phyloP scores from a whole-genome alignment of 306 rosid genomes.

The Ochetophila trinervis region DNA sequence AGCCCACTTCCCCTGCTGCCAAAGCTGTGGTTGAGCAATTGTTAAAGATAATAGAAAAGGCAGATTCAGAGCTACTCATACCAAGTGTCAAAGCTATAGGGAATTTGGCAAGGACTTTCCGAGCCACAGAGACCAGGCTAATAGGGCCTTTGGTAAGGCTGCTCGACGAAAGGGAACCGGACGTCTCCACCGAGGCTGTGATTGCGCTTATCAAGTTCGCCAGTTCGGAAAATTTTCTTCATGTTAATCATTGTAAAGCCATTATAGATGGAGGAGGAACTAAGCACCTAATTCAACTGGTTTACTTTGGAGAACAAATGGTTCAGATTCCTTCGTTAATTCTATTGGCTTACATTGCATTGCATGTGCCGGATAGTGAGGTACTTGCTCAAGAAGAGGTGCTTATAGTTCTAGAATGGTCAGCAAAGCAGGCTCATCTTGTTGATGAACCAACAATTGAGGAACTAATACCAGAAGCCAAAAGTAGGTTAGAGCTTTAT shows the following conservation, averaged over 20 bases:
- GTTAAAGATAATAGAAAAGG: constrained; percentile 42
- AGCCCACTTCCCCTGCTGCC: constrained; percentile 73
- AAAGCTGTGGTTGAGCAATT: constrained; percentile 64
- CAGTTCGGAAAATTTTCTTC: constrained; percentile 57
- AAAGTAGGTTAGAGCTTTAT: constrained; percentile 73
- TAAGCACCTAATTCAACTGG: constrained; percentile 61
- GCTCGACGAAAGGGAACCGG: constrained; percentile 57
- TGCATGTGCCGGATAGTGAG: constrained; percentile 76
- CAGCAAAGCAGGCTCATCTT: constrained; percentile 52
- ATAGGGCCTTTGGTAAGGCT: constrained; percentile 58
- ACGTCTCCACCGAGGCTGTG: constrained; percentile 44
- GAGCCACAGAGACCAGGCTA: constrained; percentile 64
- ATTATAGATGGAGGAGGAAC: constrained; percentile 65
- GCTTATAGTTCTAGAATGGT: constrained; percentile 73
- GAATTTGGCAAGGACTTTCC: constrained; percentile 64
- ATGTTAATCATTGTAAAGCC: constrained; percentile 71
- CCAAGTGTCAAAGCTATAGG: constrained; percentile 55
- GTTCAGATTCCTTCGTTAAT: constrained; percentile 54
- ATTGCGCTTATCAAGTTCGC: constrained; percentile 62
- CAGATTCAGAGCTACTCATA: constrained; percentile 38
- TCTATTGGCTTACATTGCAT: constrained; percentile 52
- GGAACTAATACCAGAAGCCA: constrained; percentile 56
- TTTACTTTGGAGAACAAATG: constrained; percentile 62
- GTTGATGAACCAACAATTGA: constrained; percentile 34
- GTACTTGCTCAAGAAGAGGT: constrained; percentile 72